These are phyloP conservation scores for Metschnikowia noctiluminum DNA, from an alignment of 805 yeast species.

Conservation along the genomic window DNA sequence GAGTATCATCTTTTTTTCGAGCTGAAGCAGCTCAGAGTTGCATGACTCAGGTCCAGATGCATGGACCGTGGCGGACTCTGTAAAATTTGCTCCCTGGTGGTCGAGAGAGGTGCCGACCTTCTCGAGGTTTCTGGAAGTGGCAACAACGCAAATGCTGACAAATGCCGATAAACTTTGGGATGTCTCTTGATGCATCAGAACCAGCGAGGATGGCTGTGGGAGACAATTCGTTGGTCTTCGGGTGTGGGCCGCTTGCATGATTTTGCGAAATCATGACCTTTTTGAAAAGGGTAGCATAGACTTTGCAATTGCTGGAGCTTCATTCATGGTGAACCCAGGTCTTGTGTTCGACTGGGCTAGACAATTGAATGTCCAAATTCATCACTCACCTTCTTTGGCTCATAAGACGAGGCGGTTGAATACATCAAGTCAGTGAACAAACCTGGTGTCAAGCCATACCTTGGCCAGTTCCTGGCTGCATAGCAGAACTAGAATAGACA, in stretches of 20 bases:
- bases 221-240: slow-evolving; percentile 39
- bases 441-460: too few species aligned
- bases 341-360: slow-evolving; percentile 50
- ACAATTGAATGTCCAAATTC: slow-evolving; percentile 40
- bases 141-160: slow-evolving; percentile 22
- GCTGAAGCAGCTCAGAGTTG: slow-evolving; percentile 46
- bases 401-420: too few species aligned
- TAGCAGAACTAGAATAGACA: too few species aligned
- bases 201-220: slow-evolving; percentile 44
- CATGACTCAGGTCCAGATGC: slow-evolving; percentile 30
- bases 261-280: slow-evolving; percentile 18
- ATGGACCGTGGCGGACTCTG: slow-evolving; percentile 45
- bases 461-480: too few species aligned
- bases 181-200: slow-evolving; percentile 32
- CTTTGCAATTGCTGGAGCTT: slow-evolving; percentile 44
- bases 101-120: slow-evolving; percentile 46
- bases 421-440: neutral
- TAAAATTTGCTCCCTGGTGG: slow-evolving; percentile 36
- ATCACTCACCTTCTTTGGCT: too few species aligned
- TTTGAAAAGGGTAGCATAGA: slow-evolving; percentile 45
- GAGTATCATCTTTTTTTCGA: slow-evolving; percentile 44
- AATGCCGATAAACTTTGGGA: neutral
- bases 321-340: slow-evolving; percentile 47
- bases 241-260: slow-evolving; percentile 46
- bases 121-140: slow-evolving; percentile 58